Base-by-base conservation (phyloP, 2,329 filamentous ascomycete species). In the Neoascochyta sp. region DNA sequence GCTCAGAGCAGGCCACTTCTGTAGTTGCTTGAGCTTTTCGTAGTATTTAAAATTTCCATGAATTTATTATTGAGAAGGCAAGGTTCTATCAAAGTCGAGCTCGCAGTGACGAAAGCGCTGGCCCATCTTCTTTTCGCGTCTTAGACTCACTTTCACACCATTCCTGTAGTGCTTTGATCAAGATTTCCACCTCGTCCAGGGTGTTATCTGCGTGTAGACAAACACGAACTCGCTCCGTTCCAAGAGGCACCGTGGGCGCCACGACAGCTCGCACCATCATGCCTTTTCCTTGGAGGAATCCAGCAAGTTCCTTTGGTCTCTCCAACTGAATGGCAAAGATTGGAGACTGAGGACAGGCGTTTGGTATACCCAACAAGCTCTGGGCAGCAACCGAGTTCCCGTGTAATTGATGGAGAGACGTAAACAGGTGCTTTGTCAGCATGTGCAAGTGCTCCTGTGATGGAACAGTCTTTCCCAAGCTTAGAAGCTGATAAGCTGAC, bases 171-270 rank as follows among this genome's bases (percentile, higher is more conserved):
- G 50, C 37, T 13, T 30, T 14, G 2, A 62, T 49, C 4, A 68
- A 52, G 11, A 19, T 44, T 17, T 54, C 32, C 5, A 68, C 45
- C 26, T 70, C 45, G 1, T 43, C 50, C 10, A 49, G 35, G 3
- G 63, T 68, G 29, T 69, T 68, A 6, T 50, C 51, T 3, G 65
- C 65, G 39, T 71, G 66, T 17, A 71, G 38, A 11, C 63, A 58
- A 2, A 70, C 36, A 14, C 65, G 52, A 4, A 70, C 46, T n/a
- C 68, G 52, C 25, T 52, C 52, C 12, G 58, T 51, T 0, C 65
- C 65, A 22, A 50, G 44, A 2, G 65, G 64, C 4, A 71, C 67
- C 4, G 62, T 62, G 2, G 66, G 68, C 27, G 57, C 51, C 7
- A 60, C 58, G 2, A 70, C 56, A 1, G 63, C 54, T 23, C 59